Percentiles rank a stretch among this genome's conserved stretches.
Conservation (phyloP, 805 yeast species). For the Tetrapisispora iriomotensis region DNA sequence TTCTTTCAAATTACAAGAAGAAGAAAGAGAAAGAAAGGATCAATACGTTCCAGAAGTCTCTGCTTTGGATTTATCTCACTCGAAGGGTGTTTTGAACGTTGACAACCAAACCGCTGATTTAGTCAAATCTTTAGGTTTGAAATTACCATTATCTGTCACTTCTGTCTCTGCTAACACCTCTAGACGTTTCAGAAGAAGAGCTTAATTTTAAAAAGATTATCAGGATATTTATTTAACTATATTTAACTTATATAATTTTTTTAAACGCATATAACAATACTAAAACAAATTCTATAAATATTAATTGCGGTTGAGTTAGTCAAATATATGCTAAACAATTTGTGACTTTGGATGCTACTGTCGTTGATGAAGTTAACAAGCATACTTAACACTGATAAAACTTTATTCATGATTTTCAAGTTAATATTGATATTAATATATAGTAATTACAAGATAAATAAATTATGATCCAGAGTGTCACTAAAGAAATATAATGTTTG, state of each 20-base stretch:
- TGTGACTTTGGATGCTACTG: too few species aligned
- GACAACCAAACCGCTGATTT: slow-evolving; percentile 94
- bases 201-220: slow-evolving; percentile 32
- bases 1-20: slow-evolving; percentile 99
- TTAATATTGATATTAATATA: too few species aligned
- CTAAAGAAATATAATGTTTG: too few species aligned
- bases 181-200: slow-evolving; percentile 90
- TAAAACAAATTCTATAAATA: too few species aligned
- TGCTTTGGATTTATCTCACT: slow-evolving; percentile 95
- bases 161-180: slow-evolving; percentile 83
- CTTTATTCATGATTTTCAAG: too few species aligned
- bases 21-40: slow-evolving; percentile 99
- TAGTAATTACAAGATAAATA: too few species aligned
- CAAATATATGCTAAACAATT: too few species aligned
- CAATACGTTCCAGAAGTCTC: slow-evolving; percentile 99
- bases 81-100: slow-evolving; percentile 92
- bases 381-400: too few species aligned
- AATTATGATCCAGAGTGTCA: too few species aligned
- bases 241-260: slow-evolving; percentile 2
- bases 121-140: slow-evolving; percentile 88
- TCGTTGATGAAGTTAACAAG: too few species aligned
- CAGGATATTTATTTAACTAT: background rate
- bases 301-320: too few species aligned
- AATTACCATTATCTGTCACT: slow-evolving; percentile 76
- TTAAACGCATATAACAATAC: slow-evolving; percentile 3